Evolutionary conservation across 2,329 filamentous ascomycete genomes (phyloP), one percentile per base, ranked within the genome.

Genomic region (Trichoderma sp.): DNA sequence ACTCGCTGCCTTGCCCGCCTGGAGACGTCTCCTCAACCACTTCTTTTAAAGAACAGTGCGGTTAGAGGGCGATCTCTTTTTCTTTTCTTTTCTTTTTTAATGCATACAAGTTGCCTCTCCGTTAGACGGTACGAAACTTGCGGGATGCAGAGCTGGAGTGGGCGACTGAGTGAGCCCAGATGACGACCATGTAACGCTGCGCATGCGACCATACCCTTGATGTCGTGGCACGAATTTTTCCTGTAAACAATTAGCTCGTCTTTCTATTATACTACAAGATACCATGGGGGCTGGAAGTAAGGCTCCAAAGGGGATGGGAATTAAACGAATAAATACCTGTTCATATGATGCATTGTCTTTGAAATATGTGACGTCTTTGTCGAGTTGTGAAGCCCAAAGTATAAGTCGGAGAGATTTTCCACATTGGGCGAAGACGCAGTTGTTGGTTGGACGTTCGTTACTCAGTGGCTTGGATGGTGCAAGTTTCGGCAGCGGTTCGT

Each of bases 1-100:
- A 82, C 81, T 90, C 24, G 88, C 87, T 18, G 79, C 83, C 4
- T 88, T 85, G 86, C 90, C 90, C 2, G 81, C 83, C 14, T 92
- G 89, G 89, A 84, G 83, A 80, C 83, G 85, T 4, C 64, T 82
- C 27, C 65, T 85, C 3, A 75, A 86, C 80, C 82, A 80, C 71
- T 50, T 86, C 71, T 85, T 87, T 69, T 86, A 84, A 79, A 41
- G 41, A 18, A 16, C n/a, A 14, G 6, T 3, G 9, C 27, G 12
- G 6, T 41, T 53, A 24, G 66, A 59, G 7, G 16, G 31, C n/a
- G 12, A n/a, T n/a, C 64, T 27, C n/a, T 31, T 38, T 31, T 50
- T 18, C 6, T 45, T 8, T 72, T 14, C 18, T 35, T 16, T 27
- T 71, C 69, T 63, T 45, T 11, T 50, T 56, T 27, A 29, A 60